phyloP scores from a whole-genome alignment of 768 basidiomycete species.

The Pleurotus giganteus region DNA sequence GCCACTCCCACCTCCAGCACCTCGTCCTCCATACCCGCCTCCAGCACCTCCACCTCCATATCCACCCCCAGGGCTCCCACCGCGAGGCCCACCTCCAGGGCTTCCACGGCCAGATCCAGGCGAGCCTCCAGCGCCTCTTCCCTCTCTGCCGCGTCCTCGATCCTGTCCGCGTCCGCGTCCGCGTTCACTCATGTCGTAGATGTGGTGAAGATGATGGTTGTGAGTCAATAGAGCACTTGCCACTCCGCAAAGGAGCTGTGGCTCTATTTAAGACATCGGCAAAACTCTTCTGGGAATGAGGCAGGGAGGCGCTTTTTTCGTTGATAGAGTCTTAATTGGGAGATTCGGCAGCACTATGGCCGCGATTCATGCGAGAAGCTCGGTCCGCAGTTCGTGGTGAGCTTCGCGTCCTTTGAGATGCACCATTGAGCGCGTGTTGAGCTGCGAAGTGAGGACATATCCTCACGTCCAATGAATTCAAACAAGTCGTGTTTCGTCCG shows the following conservation, averaged over 20 bases:
- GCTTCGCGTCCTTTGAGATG: neutral
- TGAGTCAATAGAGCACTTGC: neutral
- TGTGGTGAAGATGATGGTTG: neutral
- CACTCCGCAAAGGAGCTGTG: neutral
- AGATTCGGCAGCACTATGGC: neutral
- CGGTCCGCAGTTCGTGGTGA: neutral
- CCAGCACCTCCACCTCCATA: conserved; percentile 21
- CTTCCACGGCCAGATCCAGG: conserved; percentile 20
- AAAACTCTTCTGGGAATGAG: neutral
- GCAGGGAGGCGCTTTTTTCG: neutral
- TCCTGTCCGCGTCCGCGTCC: conserved; percentile 18
- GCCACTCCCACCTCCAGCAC: conserved; percentile 15
- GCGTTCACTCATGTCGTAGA: neutral
- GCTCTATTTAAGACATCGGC: neutral
- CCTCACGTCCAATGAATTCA: too few relatives aligned
- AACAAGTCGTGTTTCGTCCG: too few relatives aligned
- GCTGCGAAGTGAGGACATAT: too few relatives aligned
- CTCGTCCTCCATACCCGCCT: conserved; percentile 18
- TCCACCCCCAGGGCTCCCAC: conserved; percentile 23
- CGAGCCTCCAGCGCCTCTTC: conserved; percentile 26
- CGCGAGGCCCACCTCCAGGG: conserved; percentile 20
- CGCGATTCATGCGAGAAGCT: neutral
- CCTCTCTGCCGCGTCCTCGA: conserved; percentile 11
- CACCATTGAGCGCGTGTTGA: neutral
- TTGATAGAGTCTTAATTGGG: neutral